phyloP scores from a whole-genome alignment of 257 asterid species.

The Fraxinus pennsylvanica region DNA sequence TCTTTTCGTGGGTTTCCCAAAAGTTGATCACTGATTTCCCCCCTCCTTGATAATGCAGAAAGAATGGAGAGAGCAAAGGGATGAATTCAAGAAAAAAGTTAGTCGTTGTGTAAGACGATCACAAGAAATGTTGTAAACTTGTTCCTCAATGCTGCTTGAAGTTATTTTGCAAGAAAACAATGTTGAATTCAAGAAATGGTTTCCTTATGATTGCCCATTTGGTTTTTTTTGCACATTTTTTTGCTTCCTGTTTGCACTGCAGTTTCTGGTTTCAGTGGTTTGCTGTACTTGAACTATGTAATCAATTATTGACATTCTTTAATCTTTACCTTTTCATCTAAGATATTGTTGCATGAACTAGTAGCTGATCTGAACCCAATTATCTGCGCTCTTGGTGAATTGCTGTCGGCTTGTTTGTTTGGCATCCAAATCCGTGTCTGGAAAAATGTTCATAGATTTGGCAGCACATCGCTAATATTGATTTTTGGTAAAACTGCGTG shows the following conservation, averaged over 20 bases:
- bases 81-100: constrained; percentile 87
- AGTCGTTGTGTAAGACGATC: constrained; percentile 92
- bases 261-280: neutral
- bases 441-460: too few relatives aligned
- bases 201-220: neutral
- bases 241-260: too few relatives aligned
- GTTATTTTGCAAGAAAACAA: constrained; percentile 7
- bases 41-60: constrained; percentile 52
- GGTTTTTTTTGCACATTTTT: too few relatives aligned
- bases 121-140: constrained; percentile 74
- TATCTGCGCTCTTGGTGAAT: too few relatives aligned
- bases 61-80: constrained; percentile 97
- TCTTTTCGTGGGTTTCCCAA: neutral
- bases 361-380: too few relatives aligned
- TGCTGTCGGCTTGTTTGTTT: too few relatives aligned
- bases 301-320: neutral
- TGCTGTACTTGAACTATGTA: neutral
- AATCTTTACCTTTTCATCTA: neutral
- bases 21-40: constrained; percentile 1
- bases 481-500: too few relatives aligned
- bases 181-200: constrained; percentile 33
- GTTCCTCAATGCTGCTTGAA: constrained; percentile 16
- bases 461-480: too few relatives aligned
- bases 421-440: too few relatives aligned
- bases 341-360: neutral